These are phyloP conservation scores for Plasmodium vinckei DNA, from an alignment of 169 alveolate species.

Conservation along the genomic window DNA sequence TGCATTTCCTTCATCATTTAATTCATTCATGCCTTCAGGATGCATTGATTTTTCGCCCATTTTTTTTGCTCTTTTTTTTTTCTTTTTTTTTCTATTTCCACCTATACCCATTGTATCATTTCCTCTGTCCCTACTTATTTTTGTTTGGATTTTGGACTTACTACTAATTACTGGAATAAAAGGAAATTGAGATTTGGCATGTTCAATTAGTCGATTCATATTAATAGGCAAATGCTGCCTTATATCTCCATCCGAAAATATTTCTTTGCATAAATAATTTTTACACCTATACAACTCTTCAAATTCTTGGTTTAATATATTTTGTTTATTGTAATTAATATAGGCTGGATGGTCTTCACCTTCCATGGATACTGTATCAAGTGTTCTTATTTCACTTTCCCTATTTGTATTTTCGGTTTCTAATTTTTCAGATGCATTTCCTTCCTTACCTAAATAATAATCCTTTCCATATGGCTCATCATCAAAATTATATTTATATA, in stretches of 20 bases:
- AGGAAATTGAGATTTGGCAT: constrained; percentile 93
- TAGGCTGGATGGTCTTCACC: constrained; percentile 74
- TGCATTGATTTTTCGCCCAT: constrained; percentile 10
- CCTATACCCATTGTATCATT: constrained; percentile 73
- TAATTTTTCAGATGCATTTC: constrained; percentile 14
- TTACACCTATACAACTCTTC: constrained; percentile 83
- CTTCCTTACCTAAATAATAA: constrained; percentile 29
- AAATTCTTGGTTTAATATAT: constrained; percentile 85
- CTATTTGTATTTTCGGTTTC: too few species aligned
- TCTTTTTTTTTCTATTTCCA: constrained; percentile 9
- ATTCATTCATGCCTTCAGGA: not conserved
- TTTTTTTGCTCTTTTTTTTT: constrained; percentile 67
- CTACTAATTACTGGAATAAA: constrained; percentile 71
- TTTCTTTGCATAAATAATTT: constrained; percentile 85
- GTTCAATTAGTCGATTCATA: constrained; percentile 92
- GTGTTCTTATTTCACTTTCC: too few species aligned
- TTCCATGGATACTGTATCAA: not conserved
- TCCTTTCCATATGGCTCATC: constrained; percentile 83
- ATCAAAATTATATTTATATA: constrained; percentile 85
- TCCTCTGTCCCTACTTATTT: constrained; percentile 13
- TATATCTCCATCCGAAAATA: constrained; percentile 95
- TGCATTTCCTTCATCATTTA: constrained; percentile 55
- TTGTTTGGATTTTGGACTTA: constrained; percentile 65
- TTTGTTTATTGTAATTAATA: constrained; percentile 87
- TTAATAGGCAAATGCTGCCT: constrained; percentile 98